Conservation (phyloP, 2,329 filamentous ascomycete genomes). For the Beauveria asiatica region DNA sequence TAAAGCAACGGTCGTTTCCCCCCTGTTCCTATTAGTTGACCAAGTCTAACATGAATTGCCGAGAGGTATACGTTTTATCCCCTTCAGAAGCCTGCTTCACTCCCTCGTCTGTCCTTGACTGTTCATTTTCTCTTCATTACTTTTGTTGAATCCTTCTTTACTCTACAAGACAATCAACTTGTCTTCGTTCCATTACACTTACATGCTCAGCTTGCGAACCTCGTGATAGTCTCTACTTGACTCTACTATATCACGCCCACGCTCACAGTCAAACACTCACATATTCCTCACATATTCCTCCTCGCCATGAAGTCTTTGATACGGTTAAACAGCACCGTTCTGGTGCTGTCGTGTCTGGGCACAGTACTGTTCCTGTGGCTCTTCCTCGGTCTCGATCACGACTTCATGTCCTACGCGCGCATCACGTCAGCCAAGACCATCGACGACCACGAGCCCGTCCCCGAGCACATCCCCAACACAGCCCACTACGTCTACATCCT, state of each 20-base stretch:
- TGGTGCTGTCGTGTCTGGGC: background rate
- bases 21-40: background rate
- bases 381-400: background rate
- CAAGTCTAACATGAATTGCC: background rate
- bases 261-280: background rate
- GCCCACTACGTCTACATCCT: constrained; percentile 19
- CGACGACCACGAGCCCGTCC: background rate
- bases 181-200: background rate
- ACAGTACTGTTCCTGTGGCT: background rate
- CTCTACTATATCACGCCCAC: background rate
- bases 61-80: background rate
- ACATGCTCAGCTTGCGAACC: background rate
- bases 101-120: background rate
- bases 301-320: background rate
- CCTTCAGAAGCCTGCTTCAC: background rate
- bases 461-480: constrained; percentile 17
- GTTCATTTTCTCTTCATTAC: background rate
- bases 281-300: background rate
- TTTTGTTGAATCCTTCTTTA: background rate
- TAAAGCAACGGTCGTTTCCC: background rate
- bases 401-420: background rate
- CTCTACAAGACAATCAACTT: background rate
- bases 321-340: background rate
- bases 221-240: background rate
- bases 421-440: background rate